Evolutionary conservation across 2,329 filamentous ascomycete genomes (phyloP), one percentile per base, ranked within the genome.

Genomic region (Colletotrichum spaethianum): DNA sequence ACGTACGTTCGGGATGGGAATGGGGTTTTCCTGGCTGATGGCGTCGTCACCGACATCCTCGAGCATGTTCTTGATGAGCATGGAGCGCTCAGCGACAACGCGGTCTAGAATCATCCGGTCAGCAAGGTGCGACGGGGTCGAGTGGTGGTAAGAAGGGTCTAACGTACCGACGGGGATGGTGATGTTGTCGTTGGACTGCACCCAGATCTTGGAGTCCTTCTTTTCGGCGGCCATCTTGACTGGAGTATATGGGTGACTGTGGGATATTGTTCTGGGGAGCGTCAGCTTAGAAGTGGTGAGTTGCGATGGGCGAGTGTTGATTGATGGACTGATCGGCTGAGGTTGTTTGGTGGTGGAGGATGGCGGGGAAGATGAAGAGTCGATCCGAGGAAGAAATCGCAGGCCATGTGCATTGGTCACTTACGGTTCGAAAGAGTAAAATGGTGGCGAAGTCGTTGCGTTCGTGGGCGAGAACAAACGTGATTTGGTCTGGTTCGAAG

Each of bases 61-160:
- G 56, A 99, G 90, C 93, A 99, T 93, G 88, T 98, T 98, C 91
- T 98, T 98, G 87, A 99, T 97, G 64, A 99, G 89, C 79, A 98
- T 91, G 3, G 94, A 98, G 76, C 96, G 94, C 87, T 98, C 94
- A 52, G 94, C 94, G 73, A 98, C 93, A 46, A 90, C 87, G 75
- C 94, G 94, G 75, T 97, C 95, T 72, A n/a, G 36, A 46, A 93
- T 74, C 61, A 33, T 72, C 28, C 20, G 12, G 44, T 72, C 50
- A 72, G 65, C 52, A n/a, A 33, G 8, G 33, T 36, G 56, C 33
- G 52, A 59, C 57, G n/a, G 26, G 5, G 52, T 46, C 31, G 20
- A 46, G 20, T 4, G 38, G 52, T 18, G 33, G 53, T 36, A 60
- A 31, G 31, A 38, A 28, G 36, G 53, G 28, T 28, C 52, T 85